Percentiles rank a stretch among this genome's conserved stretches.
These are phyloP conservation scores for Penicillium angulare DNA, from an alignment of 495 filamentous ascomycete species.

Conservation along the genomic window DNA sequence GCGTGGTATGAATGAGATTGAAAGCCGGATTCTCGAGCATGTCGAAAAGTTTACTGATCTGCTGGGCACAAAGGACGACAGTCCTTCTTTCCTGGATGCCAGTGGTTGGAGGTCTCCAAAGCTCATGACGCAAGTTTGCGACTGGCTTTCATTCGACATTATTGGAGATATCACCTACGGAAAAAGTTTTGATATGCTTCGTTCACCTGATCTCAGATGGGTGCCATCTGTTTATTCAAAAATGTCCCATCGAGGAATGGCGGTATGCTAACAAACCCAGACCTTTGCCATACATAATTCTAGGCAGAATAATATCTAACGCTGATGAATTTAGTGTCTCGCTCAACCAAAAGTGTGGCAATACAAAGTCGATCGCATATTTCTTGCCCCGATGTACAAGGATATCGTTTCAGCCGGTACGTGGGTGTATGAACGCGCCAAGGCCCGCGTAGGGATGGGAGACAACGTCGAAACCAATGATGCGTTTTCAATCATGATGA, in stretches of 20 bases:
- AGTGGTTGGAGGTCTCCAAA: constrained; percentile 8
- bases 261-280: constrained; percentile 1
- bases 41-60: not conserved
- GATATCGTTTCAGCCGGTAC: constrained; percentile 20
- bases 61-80: not conserved
- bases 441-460: constrained; percentile 22
- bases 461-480: constrained; percentile 47
- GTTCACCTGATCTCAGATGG: constrained; percentile 17
- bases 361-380: constrained; percentile 15
- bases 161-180: constrained; percentile 27
- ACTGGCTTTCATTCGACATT: constrained; percentile 28
- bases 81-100: not conserved
- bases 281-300: not conserved
- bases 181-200: constrained; percentile 18
- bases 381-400: constrained; percentile 14
- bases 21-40: not conserved
- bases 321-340: not conserved
- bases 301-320: not conserved
- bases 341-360: constrained; percentile 13
- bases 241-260: constrained; percentile 14
- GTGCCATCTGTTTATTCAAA: constrained; percentile 20
- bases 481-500: constrained; percentile 59
- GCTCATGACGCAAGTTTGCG: constrained; percentile 12
- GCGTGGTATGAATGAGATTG: not conserved
- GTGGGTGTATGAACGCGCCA: constrained; percentile 38